Percentiles rank a stretch among this genome's conserved stretches.
phyloP scores from a whole-genome alignment of 495 filamentous ascomycete species.

The Xylaria nigripes region DNA sequence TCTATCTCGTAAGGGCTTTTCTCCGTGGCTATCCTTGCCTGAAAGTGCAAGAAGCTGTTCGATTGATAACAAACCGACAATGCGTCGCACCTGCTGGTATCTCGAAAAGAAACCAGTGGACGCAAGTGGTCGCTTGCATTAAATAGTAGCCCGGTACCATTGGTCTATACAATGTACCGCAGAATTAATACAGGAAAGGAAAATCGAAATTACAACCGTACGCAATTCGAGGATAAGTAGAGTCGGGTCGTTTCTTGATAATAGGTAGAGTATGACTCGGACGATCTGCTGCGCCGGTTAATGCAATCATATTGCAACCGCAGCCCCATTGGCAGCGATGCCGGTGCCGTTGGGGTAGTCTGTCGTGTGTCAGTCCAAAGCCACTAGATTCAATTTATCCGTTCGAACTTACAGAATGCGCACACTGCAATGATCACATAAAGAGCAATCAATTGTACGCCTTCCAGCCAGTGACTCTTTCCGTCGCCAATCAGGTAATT shows the following conservation, averaged over 20 bases:
- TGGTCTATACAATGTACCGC: background rate
- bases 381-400: background rate
- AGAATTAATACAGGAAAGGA: slow-evolving; percentile 5
- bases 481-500: slow-evolving; percentile 72
- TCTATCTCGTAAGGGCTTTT: background rate
- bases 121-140: background rate
- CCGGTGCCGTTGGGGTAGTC: slow-evolving; percentile 12
- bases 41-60: background rate
- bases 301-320: background rate
- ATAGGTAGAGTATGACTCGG: background rate
- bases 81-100: background rate
- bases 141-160: background rate
- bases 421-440: slow-evolving; percentile 65
- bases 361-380: background rate
- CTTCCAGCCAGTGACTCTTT: slow-evolving; percentile 62
- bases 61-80: background rate
- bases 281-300: background rate
- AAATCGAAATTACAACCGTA: background rate
- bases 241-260: background rate
- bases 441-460: slow-evolving; percentile 61
- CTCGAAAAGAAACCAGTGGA: background rate
- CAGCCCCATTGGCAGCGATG: background rate
- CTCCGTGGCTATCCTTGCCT: background rate
- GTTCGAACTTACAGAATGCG: slow-evolving; percentile 38
- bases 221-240: background rate